These are phyloP conservation scores for Lyophyllum atratum DNA, from an alignment of 768 basidiomycete species.

Conservation along the genomic window DNA sequence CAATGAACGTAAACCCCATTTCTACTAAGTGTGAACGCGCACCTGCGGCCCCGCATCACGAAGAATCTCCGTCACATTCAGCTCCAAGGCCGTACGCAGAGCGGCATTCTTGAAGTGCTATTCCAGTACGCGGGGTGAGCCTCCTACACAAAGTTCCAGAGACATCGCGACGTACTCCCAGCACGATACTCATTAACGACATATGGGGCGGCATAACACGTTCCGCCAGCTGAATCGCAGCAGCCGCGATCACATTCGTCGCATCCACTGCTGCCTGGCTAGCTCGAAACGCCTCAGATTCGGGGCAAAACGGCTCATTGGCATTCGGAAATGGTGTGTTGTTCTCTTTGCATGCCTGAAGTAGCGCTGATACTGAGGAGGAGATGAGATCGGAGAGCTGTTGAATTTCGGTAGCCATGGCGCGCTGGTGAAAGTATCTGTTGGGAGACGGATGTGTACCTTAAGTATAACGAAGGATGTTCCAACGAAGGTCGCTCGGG, in stretches of 20 bases:
- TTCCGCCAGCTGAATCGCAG: conserved; percentile 34
- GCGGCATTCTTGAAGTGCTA: conserved; percentile 28
- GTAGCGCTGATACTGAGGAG: conserved; percentile 23
- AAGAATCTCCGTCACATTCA: conserved; percentile 31
- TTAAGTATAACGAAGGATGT: too few species aligned
- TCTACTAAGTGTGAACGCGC: not conserved
- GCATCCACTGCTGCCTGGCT: conserved; percentile 28
- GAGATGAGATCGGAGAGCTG: conserved; percentile 21
- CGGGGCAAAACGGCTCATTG: conserved; percentile 24
- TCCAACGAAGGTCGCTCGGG: too few species aligned
- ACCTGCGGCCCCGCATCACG: conserved; percentile 35
- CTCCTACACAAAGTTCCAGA: not conserved
- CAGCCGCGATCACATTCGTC: conserved; percentile 31
- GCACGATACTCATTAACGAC: conserved; percentile 19
- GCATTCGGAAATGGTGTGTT: conserved; percentile 26
- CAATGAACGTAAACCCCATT: not conserved
- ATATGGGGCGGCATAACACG: conserved; percentile 27
- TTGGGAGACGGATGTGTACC: not conserved
- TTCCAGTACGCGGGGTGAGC: not conserved
- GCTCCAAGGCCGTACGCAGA: conserved; percentile 23
- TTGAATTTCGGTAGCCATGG: conserved; percentile 14
- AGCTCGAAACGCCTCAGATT: conserved; percentile 30
- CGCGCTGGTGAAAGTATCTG: not conserved
- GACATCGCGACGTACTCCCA: conserved; percentile 20
- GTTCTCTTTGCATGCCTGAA: conserved; percentile 22